These are phyloP conservation scores for Bauhinia variegata DNA, from an alignment of 306 rosid species.

Conservation along the genomic window DNA sequence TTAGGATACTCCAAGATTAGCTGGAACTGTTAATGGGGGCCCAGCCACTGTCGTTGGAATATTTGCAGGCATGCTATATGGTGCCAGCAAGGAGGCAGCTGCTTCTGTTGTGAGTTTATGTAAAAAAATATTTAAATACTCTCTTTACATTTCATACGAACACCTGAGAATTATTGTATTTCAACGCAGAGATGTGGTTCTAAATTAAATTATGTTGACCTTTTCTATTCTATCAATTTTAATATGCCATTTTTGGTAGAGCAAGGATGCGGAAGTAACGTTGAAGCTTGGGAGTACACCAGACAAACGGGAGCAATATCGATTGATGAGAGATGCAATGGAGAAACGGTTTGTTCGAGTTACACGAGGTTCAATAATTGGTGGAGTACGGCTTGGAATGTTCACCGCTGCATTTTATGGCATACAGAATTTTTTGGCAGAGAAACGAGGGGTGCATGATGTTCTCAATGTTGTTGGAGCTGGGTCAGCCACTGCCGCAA, in stretches of 20 bases:
- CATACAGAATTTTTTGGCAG: constrained; percentile 79
- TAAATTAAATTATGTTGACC: not conserved
- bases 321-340: constrained; percentile 96
- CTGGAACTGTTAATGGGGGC: constrained; percentile 88
- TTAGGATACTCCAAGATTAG: constrained; percentile 60
- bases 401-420: constrained; percentile 83
- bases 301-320: constrained; percentile 86
- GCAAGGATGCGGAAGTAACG: constrained; percentile 96
- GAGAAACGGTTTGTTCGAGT: constrained; percentile 91
- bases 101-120: constrained; percentile 82
- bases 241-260: constrained; percentile 52
- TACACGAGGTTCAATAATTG: constrained; percentile 78
- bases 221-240: constrained; percentile 6
- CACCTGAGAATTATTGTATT: not conserved
- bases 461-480: constrained; percentile 87
- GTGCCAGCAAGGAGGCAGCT: constrained; percentile 95
- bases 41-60: constrained; percentile 82
- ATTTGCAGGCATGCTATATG: constrained; percentile 92
- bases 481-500: constrained; percentile 94
- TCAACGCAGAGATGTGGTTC: not conserved
- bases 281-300: constrained; percentile 92
- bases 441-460: constrained; percentile 85
- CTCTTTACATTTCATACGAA: constrained; percentile 22
- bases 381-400: constrained; percentile 91
- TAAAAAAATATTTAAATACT: constrained; percentile 16